Evolutionary conservation across 768 basidiomycete genomes (phyloP), one percentile per base, ranked within the genome.

Genomic region (Collybiopsis confluens): DNA sequence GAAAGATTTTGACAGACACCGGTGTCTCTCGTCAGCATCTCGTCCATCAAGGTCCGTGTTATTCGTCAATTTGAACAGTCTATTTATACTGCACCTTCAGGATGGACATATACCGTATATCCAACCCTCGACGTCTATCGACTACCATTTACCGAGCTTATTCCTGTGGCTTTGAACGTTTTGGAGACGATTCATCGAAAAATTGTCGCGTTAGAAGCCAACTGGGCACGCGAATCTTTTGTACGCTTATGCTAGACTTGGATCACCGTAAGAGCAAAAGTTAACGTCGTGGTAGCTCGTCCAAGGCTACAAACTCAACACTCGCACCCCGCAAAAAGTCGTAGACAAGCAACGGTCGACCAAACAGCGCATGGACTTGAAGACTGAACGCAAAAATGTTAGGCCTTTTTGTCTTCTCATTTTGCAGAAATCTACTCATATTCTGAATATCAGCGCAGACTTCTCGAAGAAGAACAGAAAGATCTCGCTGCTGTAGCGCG

Each of bases 41-140:
- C n/a, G 45, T 53, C 18, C 42, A 26, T 44, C 41, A 23, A 33
- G 52, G 52, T 45, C 21, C 13, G 28, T 23, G 11, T 23, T n/a
- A n/a, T 10, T 20, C 43, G 16, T 23, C 23, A 11, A 23, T n/a
- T 3, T 18, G 20, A 5, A 43, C 20, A 21, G 2, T 18, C n/a
- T 33, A 15, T 20, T 43, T 41, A 21, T 27, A n/a, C 4, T 16
- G 9, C 15, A 4, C 16, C 30, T 30, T 33, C 33, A 53, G 52
- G 52, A 11, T 53, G 52, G 52, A 53, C 43, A 23, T 53, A 53
- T 18, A n/a, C 33, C 10, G 24, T 53, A 24, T 53, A 28, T 45
- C 52, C 52, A n/a, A 30, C 5, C 16, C 33, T 53, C 7, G 52
- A 53, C 6, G 20, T 53, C 15, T 53, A 53, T 42, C 52, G 41